phyloP scores from a whole-genome alignment of 306 rosid genomes.

The Fragaria iinumae region DNA sequence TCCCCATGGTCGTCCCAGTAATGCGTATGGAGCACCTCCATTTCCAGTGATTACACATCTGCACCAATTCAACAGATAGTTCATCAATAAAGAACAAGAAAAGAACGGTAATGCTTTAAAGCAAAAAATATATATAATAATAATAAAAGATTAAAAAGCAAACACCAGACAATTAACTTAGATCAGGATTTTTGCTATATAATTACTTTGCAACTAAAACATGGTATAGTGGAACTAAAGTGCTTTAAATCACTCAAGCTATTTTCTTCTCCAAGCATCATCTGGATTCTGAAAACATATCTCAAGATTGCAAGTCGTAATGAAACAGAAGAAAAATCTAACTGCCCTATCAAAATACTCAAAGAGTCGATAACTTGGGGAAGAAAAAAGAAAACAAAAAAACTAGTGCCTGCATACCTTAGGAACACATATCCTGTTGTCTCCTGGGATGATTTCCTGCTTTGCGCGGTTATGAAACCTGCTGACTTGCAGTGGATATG shows the following conservation, averaged over 20 bases:
- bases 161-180: not conserved
- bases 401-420: conserved; percentile 42
- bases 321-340: not conserved
- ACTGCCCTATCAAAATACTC: not conserved
- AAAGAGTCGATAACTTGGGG: not conserved
- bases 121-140: not conserved
- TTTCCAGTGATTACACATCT: conserved; percentile 86
- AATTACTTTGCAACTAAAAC: not conserved
- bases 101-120: conserved; percentile 5
- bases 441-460: conserved; percentile 81
- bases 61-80: conserved; percentile 27
- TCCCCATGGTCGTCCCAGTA: conserved; percentile 95
- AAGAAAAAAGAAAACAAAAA: not conserved
- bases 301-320: not conserved
- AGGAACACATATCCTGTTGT: conserved; percentile 81
- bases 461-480: conserved; percentile 86
- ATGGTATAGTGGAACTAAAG: not conserved
- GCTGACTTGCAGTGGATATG: conserved; percentile 79
- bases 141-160: not conserved
- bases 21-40: conserved; percentile 48
- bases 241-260: not conserved
- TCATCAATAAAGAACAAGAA: conserved; percentile 12
- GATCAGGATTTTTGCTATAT: not conserved
- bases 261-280: conserved; percentile 1
- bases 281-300: not conserved